Conservation (phyloP, 306 rosid species). For the Vigna unguiculata region DNA sequence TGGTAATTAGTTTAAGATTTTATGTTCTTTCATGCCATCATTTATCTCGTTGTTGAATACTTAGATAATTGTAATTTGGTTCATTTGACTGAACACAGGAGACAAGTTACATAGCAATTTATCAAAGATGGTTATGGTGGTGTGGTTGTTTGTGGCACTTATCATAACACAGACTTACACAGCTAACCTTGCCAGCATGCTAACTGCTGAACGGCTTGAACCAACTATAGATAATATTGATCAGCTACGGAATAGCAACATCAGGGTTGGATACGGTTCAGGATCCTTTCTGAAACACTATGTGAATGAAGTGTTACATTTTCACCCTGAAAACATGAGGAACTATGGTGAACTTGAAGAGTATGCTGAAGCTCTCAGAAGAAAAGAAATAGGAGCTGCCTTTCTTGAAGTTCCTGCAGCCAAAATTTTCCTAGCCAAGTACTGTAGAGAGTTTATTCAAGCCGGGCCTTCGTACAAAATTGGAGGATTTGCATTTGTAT, state of each 20-base stretch:
- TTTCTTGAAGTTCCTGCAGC: conserved; percentile 53
- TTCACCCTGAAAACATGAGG: conserved; percentile 32
- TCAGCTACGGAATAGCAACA: conserved; percentile 32
- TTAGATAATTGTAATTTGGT: background rate
- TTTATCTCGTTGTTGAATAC: background rate
- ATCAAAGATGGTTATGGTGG: conserved; percentile 57
- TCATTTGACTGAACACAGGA: conserved; percentile 38
- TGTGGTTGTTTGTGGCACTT: conserved; percentile 62
- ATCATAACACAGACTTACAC: conserved; percentile 58
- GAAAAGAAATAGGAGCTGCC: conserved; percentile 52
- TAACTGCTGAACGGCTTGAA: conserved; percentile 57
- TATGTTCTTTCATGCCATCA: background rate
- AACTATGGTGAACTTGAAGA: conserved; percentile 35
- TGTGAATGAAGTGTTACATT: conserved; percentile 39
- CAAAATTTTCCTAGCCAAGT: conserved; percentile 56
- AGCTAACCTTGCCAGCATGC: conserved; percentile 60
- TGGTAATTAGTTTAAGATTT: conserved; percentile 44
- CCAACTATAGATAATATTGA: conserved; percentile 49
- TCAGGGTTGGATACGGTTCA: conserved; percentile 46
- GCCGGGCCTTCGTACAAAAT: conserved; percentile 53
- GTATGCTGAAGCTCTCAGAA: conserved; percentile 53
- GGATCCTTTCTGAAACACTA: conserved; percentile 53
- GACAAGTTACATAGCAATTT: conserved; percentile 50
- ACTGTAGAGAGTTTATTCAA: conserved; percentile 49
- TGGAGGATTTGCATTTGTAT: conserved; percentile 61